Base-by-base conservation (phyloP, 1,284 basidiomycete genomes). In the Pseudozyma flocculosa region DNA sequence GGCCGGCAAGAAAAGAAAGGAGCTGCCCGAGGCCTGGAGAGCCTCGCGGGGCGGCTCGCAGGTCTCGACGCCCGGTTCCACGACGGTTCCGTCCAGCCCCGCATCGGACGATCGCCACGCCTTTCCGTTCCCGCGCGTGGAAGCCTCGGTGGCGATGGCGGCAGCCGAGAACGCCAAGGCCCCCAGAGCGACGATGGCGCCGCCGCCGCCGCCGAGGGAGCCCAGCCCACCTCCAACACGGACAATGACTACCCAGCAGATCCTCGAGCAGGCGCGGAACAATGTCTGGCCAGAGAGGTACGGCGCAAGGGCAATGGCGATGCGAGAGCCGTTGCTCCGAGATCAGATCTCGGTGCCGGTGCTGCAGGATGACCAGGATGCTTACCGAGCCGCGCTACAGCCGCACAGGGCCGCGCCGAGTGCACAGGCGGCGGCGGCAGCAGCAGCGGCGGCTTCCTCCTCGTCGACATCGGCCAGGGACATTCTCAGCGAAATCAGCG, bases 271-370 rank as follows among this genome's bases (percentile, higher is more conserved):
- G 23, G 58, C 62, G 13, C 45, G 54, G 23, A 53, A 30, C 54
- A 65, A 65, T 36, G 50, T 64, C 11, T 59, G 61, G 62, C 56
- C 57, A 13, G 57, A 60, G 29, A 60, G 55, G 34, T 57, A 48
- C 57, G 53, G 54, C 29, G 57, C 53, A 39, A 51, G 32, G 32
- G 14, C 11, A 39, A 51, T 5, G 32, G 14, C 11, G 10, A 34
- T 34, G 32, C 32, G 32, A 14, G 32, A 34, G 11, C 9, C 32
- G 3, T 34, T 17, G 11, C 15, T 34, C 3, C 32, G 11, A 3
- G 32, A 34, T 3, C 32, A 34, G 15, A 17, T 34, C 15, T 34
- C 32, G 10, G 10, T 34, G 15, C 32, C 32, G 7, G 15, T 34
- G 15, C 15, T 11, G 8, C 8, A 17, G 7, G 15, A 11, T 34